Conservation (phyloP, 73 alveolate species). For the Symbiodinium pilosum region DNA sequence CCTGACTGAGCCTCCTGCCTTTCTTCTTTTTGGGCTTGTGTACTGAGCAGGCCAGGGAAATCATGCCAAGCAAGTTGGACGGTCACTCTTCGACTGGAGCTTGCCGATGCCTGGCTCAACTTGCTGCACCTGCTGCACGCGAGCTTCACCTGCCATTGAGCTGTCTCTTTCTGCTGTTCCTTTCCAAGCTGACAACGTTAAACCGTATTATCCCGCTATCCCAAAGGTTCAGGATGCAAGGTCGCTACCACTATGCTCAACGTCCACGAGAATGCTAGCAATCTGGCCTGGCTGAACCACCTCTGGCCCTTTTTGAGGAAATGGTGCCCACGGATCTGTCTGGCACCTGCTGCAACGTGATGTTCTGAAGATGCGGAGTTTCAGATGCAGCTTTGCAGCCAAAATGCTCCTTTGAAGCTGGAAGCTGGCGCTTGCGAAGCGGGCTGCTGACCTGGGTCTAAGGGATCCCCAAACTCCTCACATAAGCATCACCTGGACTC, state of each 20-base stretch:
- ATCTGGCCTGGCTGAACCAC: conserved; percentile 6
- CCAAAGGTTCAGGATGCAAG: too few species aligned
- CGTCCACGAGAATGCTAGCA: too few species aligned
- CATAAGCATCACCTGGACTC: not conserved
- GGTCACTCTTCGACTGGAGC: too few species aligned
- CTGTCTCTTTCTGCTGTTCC: too few species aligned
- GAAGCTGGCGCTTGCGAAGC: not conserved
- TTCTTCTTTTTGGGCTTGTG: not conserved
- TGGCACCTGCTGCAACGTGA: not conserved
- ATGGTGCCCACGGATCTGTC: not conserved
- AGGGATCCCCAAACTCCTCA: not conserved
- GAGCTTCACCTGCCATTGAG: not conserved
- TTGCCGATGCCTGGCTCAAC: not conserved
- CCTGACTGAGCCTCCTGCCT: not conserved
- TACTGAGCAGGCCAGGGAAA: not conserved
- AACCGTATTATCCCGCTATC: too few species aligned
- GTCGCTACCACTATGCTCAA: too few species aligned
- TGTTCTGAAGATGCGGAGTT: not conserved
- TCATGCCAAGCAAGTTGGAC: too few species aligned
- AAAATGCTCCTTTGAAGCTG: not conserved
- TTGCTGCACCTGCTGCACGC: not conserved
- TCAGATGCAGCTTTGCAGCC: not conserved
- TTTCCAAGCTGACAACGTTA: too few species aligned
- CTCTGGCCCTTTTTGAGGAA: conserved; percentile 6
- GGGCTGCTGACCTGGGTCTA: not conserved